Conservation (phyloP, 768 basidiomycete species). For the Phanerodontia chrysosporium region DNA sequence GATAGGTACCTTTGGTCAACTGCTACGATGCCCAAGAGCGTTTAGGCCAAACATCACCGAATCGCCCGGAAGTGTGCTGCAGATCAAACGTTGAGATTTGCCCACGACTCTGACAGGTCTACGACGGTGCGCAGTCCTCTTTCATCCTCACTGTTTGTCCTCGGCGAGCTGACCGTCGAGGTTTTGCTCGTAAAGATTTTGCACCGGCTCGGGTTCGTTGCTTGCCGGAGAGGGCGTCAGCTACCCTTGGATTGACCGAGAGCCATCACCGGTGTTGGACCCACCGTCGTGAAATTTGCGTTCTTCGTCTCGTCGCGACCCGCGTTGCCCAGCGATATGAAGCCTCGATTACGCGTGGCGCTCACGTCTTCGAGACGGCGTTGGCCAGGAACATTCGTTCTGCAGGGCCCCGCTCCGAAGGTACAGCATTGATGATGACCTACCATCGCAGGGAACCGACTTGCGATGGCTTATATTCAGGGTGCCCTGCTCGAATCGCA, state of each 20-base stretch:
- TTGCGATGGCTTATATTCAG: neutral
- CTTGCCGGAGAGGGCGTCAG: neutral
- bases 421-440: neutral
- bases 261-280: neutral
- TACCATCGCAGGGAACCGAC: neutral
- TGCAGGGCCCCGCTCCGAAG: neutral
- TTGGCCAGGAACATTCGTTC: neutral
- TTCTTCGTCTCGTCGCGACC: too few species aligned
- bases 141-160: too few species aligned
- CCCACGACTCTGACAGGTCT: too few species aligned
- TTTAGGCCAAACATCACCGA: too few species aligned
- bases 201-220: neutral
- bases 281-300: neutral
- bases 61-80: too few species aligned
- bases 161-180: too few species aligned
- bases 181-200: neutral
- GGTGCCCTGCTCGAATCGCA: too few species aligned
- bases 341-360: neutral
- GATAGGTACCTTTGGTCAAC: too few species aligned
- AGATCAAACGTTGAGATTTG: too few species aligned
- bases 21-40: too few species aligned
- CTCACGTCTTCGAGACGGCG: neutral
- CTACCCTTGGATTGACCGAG: too few species aligned
- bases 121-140: too few species aligned
- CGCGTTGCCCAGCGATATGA: neutral